A percentile compares a stretch with the other conserved stretches of the same genome.
phyloP scores from a whole-genome alignment of 2,329 filamentous ascomycete species.

The Tolypocladium album region DNA sequence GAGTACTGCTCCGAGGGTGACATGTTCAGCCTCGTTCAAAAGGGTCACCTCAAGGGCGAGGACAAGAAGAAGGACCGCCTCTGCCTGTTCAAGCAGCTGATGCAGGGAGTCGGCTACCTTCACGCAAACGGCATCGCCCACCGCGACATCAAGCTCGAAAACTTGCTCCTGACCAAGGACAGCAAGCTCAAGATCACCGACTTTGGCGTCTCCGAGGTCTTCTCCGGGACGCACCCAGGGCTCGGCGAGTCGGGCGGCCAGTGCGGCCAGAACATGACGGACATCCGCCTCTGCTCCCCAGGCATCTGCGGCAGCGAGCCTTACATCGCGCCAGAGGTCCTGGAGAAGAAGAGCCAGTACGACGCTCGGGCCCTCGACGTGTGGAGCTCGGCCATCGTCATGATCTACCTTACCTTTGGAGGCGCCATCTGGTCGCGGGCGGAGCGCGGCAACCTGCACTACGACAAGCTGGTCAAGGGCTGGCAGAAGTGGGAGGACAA shows the following conservation, averaged over 20 bases:
- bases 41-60: conserved; percentile 53
- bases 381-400: conserved; percentile 78
- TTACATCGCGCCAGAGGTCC: conserved; percentile 80
- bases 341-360: conserved; percentile 52
- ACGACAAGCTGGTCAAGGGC: conserved; percentile 51
- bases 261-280: conserved; percentile 63
- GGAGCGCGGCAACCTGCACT: conserved; percentile 43
- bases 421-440: conserved; percentile 68
- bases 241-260: conserved; percentile 60
- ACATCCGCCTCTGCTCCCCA: conserved; percentile 60
- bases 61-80: conserved; percentile 59
- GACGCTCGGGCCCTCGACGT: conserved; percentile 76
- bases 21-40: conserved; percentile 63
- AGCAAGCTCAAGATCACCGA: conserved; percentile 86
- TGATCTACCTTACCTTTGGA: conserved; percentile 63
- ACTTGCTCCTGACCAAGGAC: conserved; percentile 66
- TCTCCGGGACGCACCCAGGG: conserved; percentile 71
- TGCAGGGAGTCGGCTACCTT: conserved; percentile 73
- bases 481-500: conserved; percentile 59
- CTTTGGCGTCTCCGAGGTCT: conserved; percentile 83
- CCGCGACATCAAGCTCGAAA: conserved; percentile 85
- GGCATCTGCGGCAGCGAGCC: conserved; percentile 78
- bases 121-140: conserved; percentile 80
- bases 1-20: conserved; percentile 81
- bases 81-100: conserved; percentile 82